Base-by-base conservation (phyloP, 345 rosid genomes). In the Eucalyptus virginea region DNA sequence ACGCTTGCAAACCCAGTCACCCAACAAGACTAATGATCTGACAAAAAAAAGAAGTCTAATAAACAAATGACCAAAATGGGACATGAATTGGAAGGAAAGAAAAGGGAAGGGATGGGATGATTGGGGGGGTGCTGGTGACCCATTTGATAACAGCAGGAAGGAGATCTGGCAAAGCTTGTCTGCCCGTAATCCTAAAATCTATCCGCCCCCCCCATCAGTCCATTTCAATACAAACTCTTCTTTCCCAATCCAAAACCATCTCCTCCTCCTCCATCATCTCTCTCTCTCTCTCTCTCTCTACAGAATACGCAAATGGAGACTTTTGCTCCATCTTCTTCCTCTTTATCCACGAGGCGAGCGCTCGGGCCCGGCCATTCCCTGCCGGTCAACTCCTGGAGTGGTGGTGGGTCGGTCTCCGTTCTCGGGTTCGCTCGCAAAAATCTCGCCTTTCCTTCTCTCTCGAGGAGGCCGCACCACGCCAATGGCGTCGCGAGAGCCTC, bases 401-500 rank as follows among this genome's bases (percentile, higher is more conserved):
- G 88, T 65, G 88, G 92, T 81, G 93, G 96, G 58, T 95, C 97
- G 34, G 91, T 95, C 89, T 91, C 96, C 13, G 94, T 90, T 81
- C 90, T 92, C 77, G 98, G 97, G 88, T 94, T 92, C 88, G 93
- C 96, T 16, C 89, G 83, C 42, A 92, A 87, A 89, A 88, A 93
- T 90, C 95, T 87, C 51, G 51, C 92, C 69, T 87, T 93, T 54
- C 90, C 93, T 11, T 89, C 89, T 91, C 90, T 83, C 87, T 87
- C 14, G 19, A 92, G 88, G 62, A 93, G 91, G 15, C 81, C 52
- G 4, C 5, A 26, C 8, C 93, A 56, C 16, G 72, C 89, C 87
- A 88, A 88, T 26, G 91, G 88, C 62, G 86, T 94, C 45, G 88
- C 89, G 1, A 94, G 91, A 89, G 98, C 99, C 89, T 97, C 97